Base-by-base conservation (phyloP, 2,329 filamentous ascomycete species). In the Fusarium torulosum region DNA sequence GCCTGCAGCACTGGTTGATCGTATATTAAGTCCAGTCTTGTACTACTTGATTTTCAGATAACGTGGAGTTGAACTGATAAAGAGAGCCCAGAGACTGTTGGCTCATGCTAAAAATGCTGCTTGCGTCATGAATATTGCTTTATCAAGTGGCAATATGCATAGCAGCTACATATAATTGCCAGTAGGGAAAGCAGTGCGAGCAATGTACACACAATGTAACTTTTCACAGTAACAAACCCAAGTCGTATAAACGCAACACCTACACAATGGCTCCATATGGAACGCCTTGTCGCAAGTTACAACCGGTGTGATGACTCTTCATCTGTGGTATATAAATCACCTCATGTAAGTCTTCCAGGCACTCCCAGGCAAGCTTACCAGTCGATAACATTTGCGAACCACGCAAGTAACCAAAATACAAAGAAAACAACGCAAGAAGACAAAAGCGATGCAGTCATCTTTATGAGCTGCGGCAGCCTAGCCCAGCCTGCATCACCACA, bases 381-480 rank as follows among this genome's bases (percentile, higher is more conserved):
- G 31, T 23, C 9, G 37, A 29, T 19, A 20, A 27, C 14, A 15
- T 59, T 63, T 54, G 57, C 69, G 52, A 68, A 71, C 69, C 56
- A 60, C 27, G 25, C 19, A 47, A 42, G n/a, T 14, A 17, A 21
- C 14, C 29, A 20, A 6, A 14, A 7, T 20, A 49, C 13, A 23
- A 57, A 51, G 33, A 45, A 59, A 57, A 57, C 55, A 60, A 23
- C 57, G 51, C 50, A 57, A 52, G 59, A 61, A 70, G 66, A 49
- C 60, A 70, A 27, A 29, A 7, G 19, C 7, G 33, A 58, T 54
- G 66, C 58, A 54, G 54, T 60, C 66, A 59, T 63, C 49, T 43
- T 61, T 47, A 57, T 62, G 64, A 63, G 56, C 59, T 66, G 38
- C 58, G 53, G 70, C 46, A 70, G 68, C 66, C 70, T 72, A 59